A percentile compares a stretch with the other conserved stretches of the same genome.
phyloP scores from a whole-genome alignment of 2,329 filamentous ascomycete genomes.

The Ceratocystis cubensis region DNA sequence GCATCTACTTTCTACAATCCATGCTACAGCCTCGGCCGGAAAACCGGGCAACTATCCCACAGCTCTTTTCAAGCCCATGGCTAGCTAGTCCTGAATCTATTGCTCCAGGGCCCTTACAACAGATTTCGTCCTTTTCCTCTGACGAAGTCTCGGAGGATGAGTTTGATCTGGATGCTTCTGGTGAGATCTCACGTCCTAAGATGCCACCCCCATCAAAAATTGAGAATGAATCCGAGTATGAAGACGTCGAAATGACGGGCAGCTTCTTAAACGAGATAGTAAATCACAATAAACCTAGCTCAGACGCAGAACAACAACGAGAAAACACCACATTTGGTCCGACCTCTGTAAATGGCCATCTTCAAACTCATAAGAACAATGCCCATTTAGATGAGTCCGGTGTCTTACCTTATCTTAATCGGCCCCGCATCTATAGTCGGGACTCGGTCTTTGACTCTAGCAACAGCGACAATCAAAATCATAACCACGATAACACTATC shows the following conservation, averaged over 20 bases:
- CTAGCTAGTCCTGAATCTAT: conserved; percentile 33
- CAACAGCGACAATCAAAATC: conserved; percentile 22
- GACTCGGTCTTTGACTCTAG: conserved; percentile 32
- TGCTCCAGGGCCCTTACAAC: conserved; percentile 23
- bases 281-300: conserved; percentile 1
- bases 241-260: conserved; percentile 20
- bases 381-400: conserved; percentile 13
- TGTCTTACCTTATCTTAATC: conserved; percentile 6
- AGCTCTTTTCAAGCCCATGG: conserved; percentile 65
- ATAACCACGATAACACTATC: conserved; percentile 25
- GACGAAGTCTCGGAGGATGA: conserved; percentile 52
- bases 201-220: background rate
- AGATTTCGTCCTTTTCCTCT: conserved; percentile 34
- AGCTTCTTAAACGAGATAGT: conserved; percentile 16
- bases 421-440: conserved; percentile 30
- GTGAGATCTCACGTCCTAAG: conserved; percentile 11
- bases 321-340: conserved; percentile 11
- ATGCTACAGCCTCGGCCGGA: conserved; percentile 76
- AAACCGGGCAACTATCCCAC: conserved; percentile 57
- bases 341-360: background rate
- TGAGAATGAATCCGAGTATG: conserved; percentile 8
- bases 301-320: background rate
- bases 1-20: conserved; percentile 60
- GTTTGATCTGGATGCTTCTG: conserved; percentile 23
- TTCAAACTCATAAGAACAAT: background rate